Conservation (phyloP, 257 asterid genomes). For the Apocynum venetum region DNA sequence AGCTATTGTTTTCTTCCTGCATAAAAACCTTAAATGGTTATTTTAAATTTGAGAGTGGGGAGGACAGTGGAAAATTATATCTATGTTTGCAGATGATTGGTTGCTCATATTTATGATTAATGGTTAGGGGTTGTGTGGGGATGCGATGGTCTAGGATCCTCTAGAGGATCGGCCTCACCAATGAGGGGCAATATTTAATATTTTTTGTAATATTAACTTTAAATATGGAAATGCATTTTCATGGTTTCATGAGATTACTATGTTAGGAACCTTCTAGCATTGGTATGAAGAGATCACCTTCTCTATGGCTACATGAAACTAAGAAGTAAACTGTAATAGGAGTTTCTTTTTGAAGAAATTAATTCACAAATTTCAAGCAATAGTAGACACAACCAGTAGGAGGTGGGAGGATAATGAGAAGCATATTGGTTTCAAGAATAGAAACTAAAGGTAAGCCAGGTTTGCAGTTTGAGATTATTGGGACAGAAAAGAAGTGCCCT, state of each 20-base stretch:
- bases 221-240: background rate
- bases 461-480: conserved; percentile 4
- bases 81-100: background rate
- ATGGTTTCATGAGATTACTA: background rate
- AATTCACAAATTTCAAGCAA: background rate
- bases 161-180: background rate
- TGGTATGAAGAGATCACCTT: background rate
- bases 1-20: background rate
- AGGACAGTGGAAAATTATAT: background rate
- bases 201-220: background rate
- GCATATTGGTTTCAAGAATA: background rate
- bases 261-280: background rate
- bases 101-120: conserved; percentile 1
- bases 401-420: background rate
- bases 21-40: background rate
- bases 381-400: background rate
- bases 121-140: background rate
- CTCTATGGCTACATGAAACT: background rate
- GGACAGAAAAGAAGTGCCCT: background rate
- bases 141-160: background rate
- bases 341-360: background rate
- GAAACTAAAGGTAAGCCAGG: background rate
- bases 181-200: background rate
- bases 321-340: background rate
- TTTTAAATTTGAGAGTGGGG: conserved; percentile 1